Percentiles rank a stretch among this genome's conserved stretches.
Evolutionary conservation across 768 basidiomycete species (phyloP).

Genomic region (Termitomyces sp.): DNA sequence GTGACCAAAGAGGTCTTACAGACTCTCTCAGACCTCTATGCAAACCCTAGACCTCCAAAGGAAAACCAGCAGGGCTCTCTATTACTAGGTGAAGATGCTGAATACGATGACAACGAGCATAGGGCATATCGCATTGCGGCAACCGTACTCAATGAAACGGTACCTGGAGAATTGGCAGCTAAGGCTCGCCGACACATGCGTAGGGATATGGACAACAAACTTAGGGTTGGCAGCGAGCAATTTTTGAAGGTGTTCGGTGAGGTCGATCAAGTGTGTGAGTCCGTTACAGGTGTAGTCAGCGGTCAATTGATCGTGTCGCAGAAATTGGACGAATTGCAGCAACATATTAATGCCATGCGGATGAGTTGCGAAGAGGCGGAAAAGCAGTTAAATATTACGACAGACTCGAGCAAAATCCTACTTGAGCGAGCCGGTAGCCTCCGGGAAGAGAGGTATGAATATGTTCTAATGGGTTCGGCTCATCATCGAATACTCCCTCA

Average conservation of each 20-base stretch:
- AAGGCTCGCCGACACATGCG: slow-evolving; percentile 77
- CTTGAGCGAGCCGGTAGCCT: slow-evolving; percentile 82
- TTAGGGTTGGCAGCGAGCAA: slow-evolving; percentile 76
- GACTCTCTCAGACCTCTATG: slow-evolving; percentile 82
- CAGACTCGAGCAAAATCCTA: slow-evolving; percentile 71
- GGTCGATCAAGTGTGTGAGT: slow-evolving; percentile 78
- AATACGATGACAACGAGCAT: slow-evolving; percentile 33
- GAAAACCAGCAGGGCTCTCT: slow-evolving; percentile 28
- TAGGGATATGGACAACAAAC: slow-evolving; percentile 79
- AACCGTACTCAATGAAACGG: slow-evolving; percentile 25
- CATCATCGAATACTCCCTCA: slow-evolving; percentile 20
- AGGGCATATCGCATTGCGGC: slow-evolving; percentile 10
- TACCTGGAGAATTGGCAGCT: slow-evolving; percentile 63
- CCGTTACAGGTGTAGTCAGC: neutral
- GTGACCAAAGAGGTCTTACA: slow-evolving; percentile 77
- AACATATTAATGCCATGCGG: slow-evolving; percentile 79
- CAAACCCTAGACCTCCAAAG: slow-evolving; percentile 23
- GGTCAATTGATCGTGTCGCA: slow-evolving; percentile 26
- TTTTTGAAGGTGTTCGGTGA: slow-evolving; percentile 85
- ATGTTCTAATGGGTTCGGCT: neutral
- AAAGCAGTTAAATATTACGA: slow-evolving; percentile 67
- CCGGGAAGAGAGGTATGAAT: slow-evolving; percentile 62
- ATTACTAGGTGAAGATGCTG: slow-evolving; percentile 20
- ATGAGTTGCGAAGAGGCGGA: slow-evolving; percentile 81
- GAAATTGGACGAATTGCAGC: slow-evolving; percentile 82